Evolutionary conservation across 2,329 filamentous ascomycete species (phyloP).

Genomic region (Coniochaeta pulveracea): DNA sequence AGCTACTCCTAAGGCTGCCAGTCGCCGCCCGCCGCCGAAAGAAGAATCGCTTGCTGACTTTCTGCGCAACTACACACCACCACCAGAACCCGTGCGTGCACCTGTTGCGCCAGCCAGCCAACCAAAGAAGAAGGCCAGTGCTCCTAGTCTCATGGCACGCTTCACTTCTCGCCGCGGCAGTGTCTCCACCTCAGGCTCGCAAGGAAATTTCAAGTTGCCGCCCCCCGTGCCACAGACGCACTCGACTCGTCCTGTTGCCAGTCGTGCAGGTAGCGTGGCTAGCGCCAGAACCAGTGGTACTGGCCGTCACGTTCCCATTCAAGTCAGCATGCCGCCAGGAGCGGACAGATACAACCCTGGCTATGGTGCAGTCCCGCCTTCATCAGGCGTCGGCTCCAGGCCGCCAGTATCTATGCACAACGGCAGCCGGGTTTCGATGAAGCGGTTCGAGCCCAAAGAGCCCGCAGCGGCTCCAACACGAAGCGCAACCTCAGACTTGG

Average conservation of each 20-base stretch:
- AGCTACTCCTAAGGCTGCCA: slow-evolving; percentile 28
- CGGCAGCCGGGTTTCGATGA: slow-evolving; percentile 35
- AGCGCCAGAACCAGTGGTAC: slow-evolving; percentile 25
- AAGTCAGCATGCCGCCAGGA: slow-evolving; percentile 34
- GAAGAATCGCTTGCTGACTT: slow-evolving; percentile 68
- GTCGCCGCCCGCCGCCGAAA: slow-evolving; percentile 23
- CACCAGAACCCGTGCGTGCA: slow-evolving; percentile 32
- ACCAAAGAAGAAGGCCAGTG: slow-evolving; percentile 54
- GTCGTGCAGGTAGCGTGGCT: slow-evolving; percentile 8
- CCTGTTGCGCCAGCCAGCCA: slow-evolving; percentile 20
- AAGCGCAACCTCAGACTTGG: slow-evolving; percentile 52
- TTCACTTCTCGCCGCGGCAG: slow-evolving; percentile 34
- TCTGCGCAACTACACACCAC: slow-evolving; percentile 57
- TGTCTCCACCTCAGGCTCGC: slow-evolving; percentile 16
- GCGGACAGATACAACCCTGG: slow-evolving; percentile 26
- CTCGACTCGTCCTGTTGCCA: not conserved
- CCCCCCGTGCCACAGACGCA: slow-evolving; percentile 21
- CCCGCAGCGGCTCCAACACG: slow-evolving; percentile 25
- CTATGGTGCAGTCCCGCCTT: slow-evolving; percentile 7
- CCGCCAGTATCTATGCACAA: slow-evolving; percentile 2
- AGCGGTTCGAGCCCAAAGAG: slow-evolving; percentile 46
- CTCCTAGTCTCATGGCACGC: slow-evolving; percentile 49
- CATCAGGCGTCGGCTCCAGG: slow-evolving; percentile 5
- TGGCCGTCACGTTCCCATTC: slow-evolving; percentile 39
- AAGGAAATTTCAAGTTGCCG: slow-evolving; percentile 15